Evolutionary conservation across 129 eudicot species (phyloP), one percentile per base, ranked within the genome.

Genomic region (Sambucus nigra): DNA sequence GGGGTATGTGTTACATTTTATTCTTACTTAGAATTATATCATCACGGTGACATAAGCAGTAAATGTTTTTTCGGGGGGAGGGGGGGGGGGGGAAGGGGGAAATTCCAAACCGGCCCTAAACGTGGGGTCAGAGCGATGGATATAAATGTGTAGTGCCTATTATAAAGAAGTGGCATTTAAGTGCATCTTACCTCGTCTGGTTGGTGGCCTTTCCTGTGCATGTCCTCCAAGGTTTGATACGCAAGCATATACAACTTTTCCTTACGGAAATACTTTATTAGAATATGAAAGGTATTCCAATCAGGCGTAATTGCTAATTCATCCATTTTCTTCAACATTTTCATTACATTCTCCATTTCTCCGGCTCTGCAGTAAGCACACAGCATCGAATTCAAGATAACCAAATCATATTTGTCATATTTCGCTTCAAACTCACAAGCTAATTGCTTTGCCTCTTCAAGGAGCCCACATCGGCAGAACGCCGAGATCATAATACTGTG

Each of bases 401-500:
- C 92, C 51, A 88, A 78, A 17, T 88, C 97, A 58, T 80, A 88
- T 66, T 81, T 84, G 65, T 73, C 76, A 62, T 75, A 78, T 69
- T 72, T 77, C 39, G 69, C 80, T 76, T 88, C 97, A 70, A 77
- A 84, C 56, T 80, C 86, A 55, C 59, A 51, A 49, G 84, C 80
- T 77, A 80, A 46, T 60, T 80, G 68, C 66, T 68, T 84, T 65
- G 97, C 97, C 45, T 84, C 94, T 51, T 88, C 92, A 44, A 84
- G 68, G 22, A 69, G 78, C 48, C 85, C 85, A 16, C 65, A 17
- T 53, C 80, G 78, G 57, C 85, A 78, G 61, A 80, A 69, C 57
- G 97, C 87, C 31, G 94, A 75, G 56, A 88, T 88, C 94, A 88
- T 88, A 48, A 88, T 88, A 61, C 87, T 88, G 80, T 88, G 75